phyloP scores from a whole-genome alignment of 2,329 filamentous ascomycete genomes.

The Chaetomium sp. region DNA sequence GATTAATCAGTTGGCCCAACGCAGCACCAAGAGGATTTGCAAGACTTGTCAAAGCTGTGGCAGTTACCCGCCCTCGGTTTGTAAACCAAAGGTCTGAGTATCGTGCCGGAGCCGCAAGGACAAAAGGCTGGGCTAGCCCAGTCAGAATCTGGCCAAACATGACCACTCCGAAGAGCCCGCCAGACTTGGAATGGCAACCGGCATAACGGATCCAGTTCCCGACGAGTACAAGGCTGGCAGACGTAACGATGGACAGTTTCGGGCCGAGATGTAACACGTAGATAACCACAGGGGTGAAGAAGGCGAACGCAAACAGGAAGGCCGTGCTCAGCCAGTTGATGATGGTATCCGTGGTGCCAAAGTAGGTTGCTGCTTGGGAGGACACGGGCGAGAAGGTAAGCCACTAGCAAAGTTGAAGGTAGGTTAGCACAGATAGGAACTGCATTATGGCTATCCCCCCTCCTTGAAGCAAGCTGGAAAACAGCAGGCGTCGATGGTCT shows the following conservation, averaged over 20 bases:
- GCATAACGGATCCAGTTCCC: constrained; percentile 92
- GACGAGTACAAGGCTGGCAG: constrained; percentile 65
- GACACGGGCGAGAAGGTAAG: constrained; percentile 85
- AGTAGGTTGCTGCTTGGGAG: constrained; percentile 66
- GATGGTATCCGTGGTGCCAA: constrained; percentile 62
- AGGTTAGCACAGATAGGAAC: constrained; percentile 1
- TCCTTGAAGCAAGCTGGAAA: neutral
- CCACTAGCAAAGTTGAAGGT: constrained; percentile 53
- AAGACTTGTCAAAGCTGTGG: constrained; percentile 76
- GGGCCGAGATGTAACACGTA: constrained; percentile 75
- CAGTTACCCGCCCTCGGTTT: constrained; percentile 71
- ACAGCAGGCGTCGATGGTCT: no score
- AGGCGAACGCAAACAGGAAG: constrained; percentile 79
- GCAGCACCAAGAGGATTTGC: constrained; percentile 89
- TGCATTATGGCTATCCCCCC: neutral
- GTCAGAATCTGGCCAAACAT: constrained; percentile 91
- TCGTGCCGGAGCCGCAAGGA: constrained; percentile 78
- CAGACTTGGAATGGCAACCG: constrained; percentile 46
- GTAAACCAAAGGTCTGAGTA: constrained; percentile 97
- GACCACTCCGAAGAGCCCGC: constrained; percentile 65
- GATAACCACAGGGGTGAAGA: constrained; percentile 65
- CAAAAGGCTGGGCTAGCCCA: constrained; percentile 86
- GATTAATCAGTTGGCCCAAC: constrained; percentile 78
- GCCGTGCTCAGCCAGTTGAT: constrained; percentile 92
- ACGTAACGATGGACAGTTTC: constrained; percentile 66